Evolutionary conservation across 805 yeast genomes (phyloP).

Genomic region (Suhomyces faveliae): DNA sequence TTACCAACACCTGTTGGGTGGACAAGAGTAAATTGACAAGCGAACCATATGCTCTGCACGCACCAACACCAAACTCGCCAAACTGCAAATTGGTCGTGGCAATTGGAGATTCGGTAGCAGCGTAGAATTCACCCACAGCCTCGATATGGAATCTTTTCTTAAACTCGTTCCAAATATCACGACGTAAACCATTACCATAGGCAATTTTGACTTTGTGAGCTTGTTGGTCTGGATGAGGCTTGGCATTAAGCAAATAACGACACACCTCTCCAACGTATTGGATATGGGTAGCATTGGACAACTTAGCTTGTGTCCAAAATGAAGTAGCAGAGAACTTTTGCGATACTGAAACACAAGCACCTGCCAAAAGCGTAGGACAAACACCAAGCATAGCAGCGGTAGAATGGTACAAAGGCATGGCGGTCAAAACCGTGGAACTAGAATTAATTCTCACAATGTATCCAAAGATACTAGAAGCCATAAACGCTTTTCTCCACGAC

Average conservation of each 20-base stretch:
- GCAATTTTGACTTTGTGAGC: slow-evolving; percentile 66
- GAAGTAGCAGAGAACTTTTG: slow-evolving; percentile 79
- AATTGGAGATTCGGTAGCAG: slow-evolving; percentile 89
- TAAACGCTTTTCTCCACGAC: slow-evolving; percentile 81
- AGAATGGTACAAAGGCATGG: slow-evolving; percentile 95
- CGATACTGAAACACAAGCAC: slow-evolving; percentile 76
- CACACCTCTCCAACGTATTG: slow-evolving; percentile 97
- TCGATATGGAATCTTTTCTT: slow-evolving; percentile 72
- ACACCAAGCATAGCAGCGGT: slow-evolving; percentile 89
- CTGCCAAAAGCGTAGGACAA: slow-evolving; percentile 60
- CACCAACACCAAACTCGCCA: slow-evolving; percentile 82
- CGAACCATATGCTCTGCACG: slow-evolving; percentile 77
- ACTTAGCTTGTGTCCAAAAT: slow-evolving; percentile 85
- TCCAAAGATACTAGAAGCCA: slow-evolving; percentile 72
- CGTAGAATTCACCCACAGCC: slow-evolving; percentile 87
- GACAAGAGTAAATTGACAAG: slow-evolving; percentile 52
- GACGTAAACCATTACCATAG: slow-evolving; percentile 86
- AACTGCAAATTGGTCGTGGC: slow-evolving; percentile 79
- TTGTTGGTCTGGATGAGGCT: slow-evolving; percentile 63
- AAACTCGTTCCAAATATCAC: slow-evolving; percentile 83
- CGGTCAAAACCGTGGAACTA: slow-evolving; percentile 67
- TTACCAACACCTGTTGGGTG: slow-evolving; percentile 58
- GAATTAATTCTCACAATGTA: slow-evolving; percentile 59
- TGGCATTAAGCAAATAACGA: slow-evolving; percentile 71
- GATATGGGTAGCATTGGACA: slow-evolving; percentile 70